Conservation (phyloP, 345 rosid species). For the Kandelia obovata region DNA sequence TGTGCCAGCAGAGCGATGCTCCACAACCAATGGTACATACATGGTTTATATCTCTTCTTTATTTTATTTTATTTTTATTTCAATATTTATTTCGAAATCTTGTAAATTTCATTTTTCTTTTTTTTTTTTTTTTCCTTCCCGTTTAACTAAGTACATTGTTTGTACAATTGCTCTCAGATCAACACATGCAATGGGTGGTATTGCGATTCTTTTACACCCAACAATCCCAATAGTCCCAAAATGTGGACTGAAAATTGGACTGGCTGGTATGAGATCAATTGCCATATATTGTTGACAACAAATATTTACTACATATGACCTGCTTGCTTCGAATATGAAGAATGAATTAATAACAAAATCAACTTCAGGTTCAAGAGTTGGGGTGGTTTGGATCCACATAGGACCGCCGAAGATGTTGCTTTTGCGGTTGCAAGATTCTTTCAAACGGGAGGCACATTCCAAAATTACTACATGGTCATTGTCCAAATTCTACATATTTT, state of each 20-base stretch:
- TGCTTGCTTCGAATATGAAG: no score
- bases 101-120: not conserved
- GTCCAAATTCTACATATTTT: not conserved
- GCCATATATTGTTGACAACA: no score
- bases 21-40: conserved; percentile 46
- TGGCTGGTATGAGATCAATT: conserved; percentile 44
- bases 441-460: conserved; percentile 52
- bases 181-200: conserved; percentile 58
- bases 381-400: conserved; percentile 50
- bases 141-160: not conserved
- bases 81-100: no score
- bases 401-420: conserved; percentile 64
- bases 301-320: no score
- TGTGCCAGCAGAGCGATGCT: conserved; percentile 68
- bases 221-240: conserved; percentile 38
- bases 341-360: no score
- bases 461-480: conserved; percentile 64
- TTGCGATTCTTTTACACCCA: conserved; percentile 42
- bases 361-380: conserved; percentile 47
- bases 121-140: not conserved
- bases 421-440: conserved; percentile 54
- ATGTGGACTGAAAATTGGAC: conserved; percentile 77
- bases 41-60: not conserved
- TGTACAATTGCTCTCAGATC: conserved; percentile 23
- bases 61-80: not conserved